phyloP scores from a whole-genome alignment of 2,329 filamentous ascomycete genomes.

The Arthroderma uncinatum region DNA sequence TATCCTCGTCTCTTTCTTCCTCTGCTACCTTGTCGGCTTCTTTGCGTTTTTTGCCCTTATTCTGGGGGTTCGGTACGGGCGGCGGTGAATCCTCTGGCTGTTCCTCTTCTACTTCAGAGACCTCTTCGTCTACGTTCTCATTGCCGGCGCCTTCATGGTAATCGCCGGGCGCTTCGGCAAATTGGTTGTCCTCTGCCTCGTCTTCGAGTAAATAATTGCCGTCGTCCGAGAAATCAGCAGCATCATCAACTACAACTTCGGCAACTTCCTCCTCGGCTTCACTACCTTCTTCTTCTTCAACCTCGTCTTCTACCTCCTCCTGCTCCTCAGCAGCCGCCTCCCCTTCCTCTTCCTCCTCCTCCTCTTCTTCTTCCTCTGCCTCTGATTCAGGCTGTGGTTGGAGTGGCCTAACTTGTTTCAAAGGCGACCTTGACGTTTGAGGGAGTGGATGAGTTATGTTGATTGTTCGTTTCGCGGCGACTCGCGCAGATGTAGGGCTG shows the following conservation, averaged over 20 bases:
- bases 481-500: constrained; percentile 26
- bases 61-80: constrained; percentile 8
- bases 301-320: not conserved
- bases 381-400: constrained; percentile 22
- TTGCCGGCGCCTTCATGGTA: constrained; percentile 19
- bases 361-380: constrained; percentile 16
- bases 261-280: constrained; percentile 7
- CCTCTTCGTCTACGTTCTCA: constrained; percentile 11
- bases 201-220: constrained; percentile 21
- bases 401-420: constrained; percentile 28
- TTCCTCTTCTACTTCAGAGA: constrained; percentile 12
- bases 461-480: constrained; percentile 19
- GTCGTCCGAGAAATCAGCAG: constrained; percentile 30
- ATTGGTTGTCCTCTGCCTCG: constrained; percentile 21
- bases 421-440: constrained; percentile 25
- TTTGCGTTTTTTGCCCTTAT: constrained; percentile 14
- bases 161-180: constrained; percentile 20
- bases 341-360: not conserved
- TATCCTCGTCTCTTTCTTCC: not conserved
- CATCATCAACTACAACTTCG: constrained; percentile 16
- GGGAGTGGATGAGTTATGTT: constrained; percentile 15
- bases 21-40: not conserved
- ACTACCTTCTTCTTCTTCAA: constrained; percentile 9
- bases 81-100: constrained; percentile 11
- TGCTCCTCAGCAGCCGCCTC: not conserved